Conservation (phyloP, 1,284 basidiomycete species). For the Cryptococcus hybrid region DNA sequence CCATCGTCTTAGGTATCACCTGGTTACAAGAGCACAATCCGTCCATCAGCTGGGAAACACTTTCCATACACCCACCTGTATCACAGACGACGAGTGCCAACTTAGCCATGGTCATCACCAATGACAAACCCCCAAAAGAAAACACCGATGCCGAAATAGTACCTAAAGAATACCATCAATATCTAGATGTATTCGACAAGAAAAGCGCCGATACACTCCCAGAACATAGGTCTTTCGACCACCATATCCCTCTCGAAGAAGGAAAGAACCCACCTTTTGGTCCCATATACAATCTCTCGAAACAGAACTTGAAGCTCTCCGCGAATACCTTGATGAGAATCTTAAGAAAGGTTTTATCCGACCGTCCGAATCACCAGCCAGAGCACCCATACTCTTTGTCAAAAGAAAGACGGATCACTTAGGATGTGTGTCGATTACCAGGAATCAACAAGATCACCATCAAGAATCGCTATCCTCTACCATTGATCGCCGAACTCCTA, state of each 20-base stretch:
- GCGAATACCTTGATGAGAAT: not conserved
- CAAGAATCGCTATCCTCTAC: slow-evolving; percentile 13
- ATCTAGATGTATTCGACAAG: not conserved
- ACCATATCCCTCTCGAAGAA: not conserved
- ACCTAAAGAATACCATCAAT: not conserved
- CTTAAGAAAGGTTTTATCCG: not conserved
- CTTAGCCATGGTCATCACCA: not conserved
- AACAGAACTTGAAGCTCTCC: not conserved
- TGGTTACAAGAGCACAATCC: too few species aligned
- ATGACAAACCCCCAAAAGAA: not conserved
- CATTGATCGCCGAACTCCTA: slow-evolving; percentile 22
- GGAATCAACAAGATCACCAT: not conserved
- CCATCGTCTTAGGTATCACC: not conserved
- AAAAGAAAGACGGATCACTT: not conserved
- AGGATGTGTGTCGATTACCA: not conserved
- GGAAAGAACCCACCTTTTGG: not conserved
- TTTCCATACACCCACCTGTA: not conserved
- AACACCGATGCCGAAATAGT: not conserved
- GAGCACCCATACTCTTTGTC: not conserved
- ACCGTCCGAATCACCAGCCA: not conserved
- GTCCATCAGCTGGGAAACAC: not conserved
- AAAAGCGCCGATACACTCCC: not conserved
- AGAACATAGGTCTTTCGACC: not conserved
- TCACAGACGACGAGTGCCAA: not conserved
- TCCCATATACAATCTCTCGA: not conserved